Base-by-base conservation (phyloP, 2,329 filamentous ascomycete genomes). In the Colletotrichum phormii region DNA sequence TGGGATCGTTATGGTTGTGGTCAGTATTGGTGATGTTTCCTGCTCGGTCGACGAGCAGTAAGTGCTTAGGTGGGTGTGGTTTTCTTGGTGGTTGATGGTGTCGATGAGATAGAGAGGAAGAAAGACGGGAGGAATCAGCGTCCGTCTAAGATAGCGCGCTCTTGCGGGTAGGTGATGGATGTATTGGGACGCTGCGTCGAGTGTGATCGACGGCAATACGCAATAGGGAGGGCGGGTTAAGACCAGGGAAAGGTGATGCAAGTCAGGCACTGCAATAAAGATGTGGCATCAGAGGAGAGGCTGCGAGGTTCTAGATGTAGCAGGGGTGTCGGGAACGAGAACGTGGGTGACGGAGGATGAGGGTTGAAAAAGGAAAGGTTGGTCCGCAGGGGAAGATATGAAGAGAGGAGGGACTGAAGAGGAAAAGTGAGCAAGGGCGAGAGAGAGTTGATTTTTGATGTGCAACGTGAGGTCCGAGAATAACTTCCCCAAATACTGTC, bases 281-380 rank as follows among this genome's bases (percentile, higher is more conserved):
- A 67, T 63, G 59, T 72, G 51, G 71, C 67, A 73, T 67, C 67
- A 66, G 62, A 72, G 42, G 57, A 64, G 71, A 70, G 55, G 66
- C n/a, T 63, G 31, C n/a, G 55, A 22, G 15, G 57, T 24, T 22
- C 58, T 49, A 35, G 49, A n/a, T 55, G 49, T 33, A 49, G 29
- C 49, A 35, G 49, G 66, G 35, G 54, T 12, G 33, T 26, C 24
- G 49, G 54, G 60, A 31, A 31, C 46, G 67, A 63, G 62, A 73
- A 66, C 51, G 62, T 73, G 51, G 71, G 67, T 63, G 67, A 73
- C 63, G 68, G 62, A 61, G 57, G 71, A 49, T 31, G 62, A 54
- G 63, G 57, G 51, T 73, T 73, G 71, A 63, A 73, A 73, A 64
- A 29, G 67, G 55, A 73, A 72, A 67, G 71, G 67, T 33, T 73